Evolutionary conservation across 345 rosid species (phyloP), one percentile per base, ranked within the genome.

Genomic region (Eucalyptus shirleyi): DNA sequence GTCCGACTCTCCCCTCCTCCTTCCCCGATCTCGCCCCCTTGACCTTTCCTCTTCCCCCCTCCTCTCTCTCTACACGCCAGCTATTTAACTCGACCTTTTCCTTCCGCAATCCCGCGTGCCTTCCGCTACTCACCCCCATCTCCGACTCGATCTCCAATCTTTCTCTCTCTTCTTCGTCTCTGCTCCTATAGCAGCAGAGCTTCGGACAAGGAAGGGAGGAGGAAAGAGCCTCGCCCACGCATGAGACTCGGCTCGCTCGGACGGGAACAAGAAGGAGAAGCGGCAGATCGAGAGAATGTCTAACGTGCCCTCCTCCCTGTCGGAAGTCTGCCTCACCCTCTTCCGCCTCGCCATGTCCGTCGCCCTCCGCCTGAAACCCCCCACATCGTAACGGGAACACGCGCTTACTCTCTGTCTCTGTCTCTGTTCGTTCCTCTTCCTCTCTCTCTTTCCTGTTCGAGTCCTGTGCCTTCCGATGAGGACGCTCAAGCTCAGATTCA

Each of bases 321-420:
- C 89, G 40, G 90, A 85, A 18, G 67, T 62, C 72, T 85, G 67
- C 89, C 88, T 88, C 47, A 50, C 87, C 14, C 69, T 88, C 87
- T 93, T 87, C 86, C 93, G 94, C 65, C 91, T 92, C 87, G 90
- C 88, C 91, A 93, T 95, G 94, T 94, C 94, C 91, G 86, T 89
- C 28, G 94, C 96, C 96, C 47, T 96, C 94, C 89, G 92, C 94
- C 42, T 93, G 34, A 93, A 72, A 40, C 56, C 82, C 65, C 40
- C 81, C 16, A 77, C 83, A 77, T 37, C 47, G 16, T 77, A 37
- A 77, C 83, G 47, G 4, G 2, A 23, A 11, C 15, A 21, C 62
- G 34, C 44, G 40, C 51, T 42, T 60, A 6, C 32, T 7, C 28
- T 18, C 7, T 19, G 62, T 56, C 6, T 72, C 26, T 45, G 80